Evolutionary conservation across 768 basidiomycete species (phyloP).

Genomic region (Pilatotrama ljubarskyi): DNA sequence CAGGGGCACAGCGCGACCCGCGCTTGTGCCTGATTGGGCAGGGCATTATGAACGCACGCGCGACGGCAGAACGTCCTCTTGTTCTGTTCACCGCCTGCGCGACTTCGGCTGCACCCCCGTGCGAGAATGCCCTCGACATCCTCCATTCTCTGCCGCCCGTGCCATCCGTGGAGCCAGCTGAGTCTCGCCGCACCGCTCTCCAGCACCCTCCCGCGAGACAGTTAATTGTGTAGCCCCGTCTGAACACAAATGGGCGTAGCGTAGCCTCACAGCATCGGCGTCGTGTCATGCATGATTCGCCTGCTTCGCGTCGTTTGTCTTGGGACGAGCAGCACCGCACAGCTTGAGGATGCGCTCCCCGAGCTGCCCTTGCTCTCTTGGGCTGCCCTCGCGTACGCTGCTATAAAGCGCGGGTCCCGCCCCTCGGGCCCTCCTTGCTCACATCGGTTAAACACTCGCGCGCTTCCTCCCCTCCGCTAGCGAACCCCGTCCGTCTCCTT

Average conservation of each 20-base stretch:
- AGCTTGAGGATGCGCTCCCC: slow-evolving; percentile 7
- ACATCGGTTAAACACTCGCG: slow-evolving; percentile 16
- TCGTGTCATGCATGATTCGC: background rate
- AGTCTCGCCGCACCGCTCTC: background rate
- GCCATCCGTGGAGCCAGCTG: too few relatives aligned
- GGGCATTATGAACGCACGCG: slow-evolving; percentile 2
- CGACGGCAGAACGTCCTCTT: background rate
- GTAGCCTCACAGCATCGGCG: background rate
- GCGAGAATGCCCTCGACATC: background rate
- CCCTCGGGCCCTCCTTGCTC: slow-evolving; percentile 8
- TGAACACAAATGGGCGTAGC: background rate
- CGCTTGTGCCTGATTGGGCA: slow-evolving; percentile 10
- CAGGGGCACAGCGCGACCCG: background rate
- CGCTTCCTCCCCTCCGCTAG: slow-evolving; percentile 8
- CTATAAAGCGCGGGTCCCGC: slow-evolving; percentile 16
- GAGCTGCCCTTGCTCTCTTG: slow-evolving; percentile 9
- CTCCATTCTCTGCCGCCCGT: background rate
- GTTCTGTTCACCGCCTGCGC: background rate
- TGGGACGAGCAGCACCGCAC: background rate
- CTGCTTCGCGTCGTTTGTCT: background rate
- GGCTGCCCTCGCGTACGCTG: background rate
- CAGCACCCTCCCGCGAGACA: background rate
- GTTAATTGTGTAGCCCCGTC: background rate
- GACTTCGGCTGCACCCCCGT: background rate
- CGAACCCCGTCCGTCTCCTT: background rate